Evolutionary conservation across 2,329 filamentous ascomycete genomes (phyloP).

Genomic region (Xylaria sp.): DNA sequence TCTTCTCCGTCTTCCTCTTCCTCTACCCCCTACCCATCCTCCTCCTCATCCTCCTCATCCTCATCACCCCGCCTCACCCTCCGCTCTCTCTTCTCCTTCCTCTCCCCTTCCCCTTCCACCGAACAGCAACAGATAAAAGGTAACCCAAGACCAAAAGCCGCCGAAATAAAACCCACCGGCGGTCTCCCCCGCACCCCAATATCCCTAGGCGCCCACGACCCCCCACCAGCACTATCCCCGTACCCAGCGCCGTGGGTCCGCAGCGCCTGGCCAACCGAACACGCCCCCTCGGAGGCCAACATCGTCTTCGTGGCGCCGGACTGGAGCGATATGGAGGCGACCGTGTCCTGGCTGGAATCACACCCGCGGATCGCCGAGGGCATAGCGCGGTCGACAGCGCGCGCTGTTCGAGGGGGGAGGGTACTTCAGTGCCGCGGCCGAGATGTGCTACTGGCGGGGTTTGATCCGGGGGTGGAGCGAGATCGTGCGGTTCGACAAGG

Average conservation of each 20-base stretch:
- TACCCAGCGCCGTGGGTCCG: slow-evolving; percentile 41
- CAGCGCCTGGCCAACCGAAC: slow-evolving; percentile 47
- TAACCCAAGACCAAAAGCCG: too few species aligned
- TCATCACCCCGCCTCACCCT: background rate
- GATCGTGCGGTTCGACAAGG: slow-evolving; percentile 46
- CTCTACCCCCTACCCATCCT: background rate
- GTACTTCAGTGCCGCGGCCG: slow-evolving; percentile 56
- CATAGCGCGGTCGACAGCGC: slow-evolving; percentile 55
- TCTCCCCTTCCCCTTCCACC: background rate
- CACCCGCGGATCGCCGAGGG: slow-evolving; percentile 51
- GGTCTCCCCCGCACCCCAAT: slow-evolving; percentile 24
- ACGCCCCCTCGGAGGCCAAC: slow-evolving; percentile 36
- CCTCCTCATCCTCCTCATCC: background rate
- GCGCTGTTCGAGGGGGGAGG: slow-evolving; percentile 50
- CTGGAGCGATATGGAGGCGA: slow-evolving; percentile 57
- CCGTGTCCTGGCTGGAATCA: slow-evolving; percentile 52
- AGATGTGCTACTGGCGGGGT: slow-evolving; percentile 60
- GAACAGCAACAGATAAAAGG: too few species aligned
- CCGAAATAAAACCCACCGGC: background rate
- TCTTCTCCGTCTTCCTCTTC: background rate
- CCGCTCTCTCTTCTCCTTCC: background rate
- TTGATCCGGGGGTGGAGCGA: slow-evolving; percentile 54
- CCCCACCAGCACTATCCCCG: slow-evolving; percentile 14
- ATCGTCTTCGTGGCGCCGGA: slow-evolving; percentile 57
- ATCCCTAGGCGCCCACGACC: slow-evolving; percentile 9